These are phyloP conservation scores for Cocos nucifera DNA, from an alignment of 176 grass and related monocot species.

Conservation along the genomic window DNA sequence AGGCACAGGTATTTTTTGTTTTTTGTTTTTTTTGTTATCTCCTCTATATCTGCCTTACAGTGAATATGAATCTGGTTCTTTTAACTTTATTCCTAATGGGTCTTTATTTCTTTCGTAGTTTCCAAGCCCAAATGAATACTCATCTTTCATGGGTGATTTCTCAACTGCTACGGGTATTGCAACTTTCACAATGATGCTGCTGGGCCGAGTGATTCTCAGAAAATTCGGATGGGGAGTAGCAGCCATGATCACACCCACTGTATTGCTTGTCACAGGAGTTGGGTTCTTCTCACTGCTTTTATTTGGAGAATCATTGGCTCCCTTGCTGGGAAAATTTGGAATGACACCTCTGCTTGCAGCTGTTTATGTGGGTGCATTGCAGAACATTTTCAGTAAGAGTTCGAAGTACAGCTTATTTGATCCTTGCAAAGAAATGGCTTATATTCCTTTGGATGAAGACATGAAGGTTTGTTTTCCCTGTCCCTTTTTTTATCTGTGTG, in stretches of 20 bases:
- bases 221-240: constrained; percentile 97
- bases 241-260: constrained; percentile 84
- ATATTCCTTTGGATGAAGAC: constrained; percentile 99
- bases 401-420: constrained; percentile 99
- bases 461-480: constrained; percentile 70
- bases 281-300: constrained; percentile 97
- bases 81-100: neutral
- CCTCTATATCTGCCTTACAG: neutral
- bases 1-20: constrained; percentile 60
- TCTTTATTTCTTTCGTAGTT: constrained; percentile 36
- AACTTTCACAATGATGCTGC: constrained; percentile 97
- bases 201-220: constrained; percentile 77
- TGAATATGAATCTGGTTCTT: too few species aligned
- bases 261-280: constrained; percentile 88
- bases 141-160: constrained; percentile 99
- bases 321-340: constrained; percentile 59
- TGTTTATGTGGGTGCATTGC: constrained; percentile 89
- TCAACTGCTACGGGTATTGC: constrained; percentile 93
- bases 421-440: constrained; percentile 99
- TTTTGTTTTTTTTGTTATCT: neutral
- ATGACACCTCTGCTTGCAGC: constrained; percentile 92
- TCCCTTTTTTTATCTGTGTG: neutral
- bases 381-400: constrained; percentile 99
- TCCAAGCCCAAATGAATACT: constrained; percentile 95
- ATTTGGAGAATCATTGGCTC: constrained; percentile 69